phyloP scores from a whole-genome alignment of 805 yeast species.

The Suhomyces xylopsoci region DNA sequence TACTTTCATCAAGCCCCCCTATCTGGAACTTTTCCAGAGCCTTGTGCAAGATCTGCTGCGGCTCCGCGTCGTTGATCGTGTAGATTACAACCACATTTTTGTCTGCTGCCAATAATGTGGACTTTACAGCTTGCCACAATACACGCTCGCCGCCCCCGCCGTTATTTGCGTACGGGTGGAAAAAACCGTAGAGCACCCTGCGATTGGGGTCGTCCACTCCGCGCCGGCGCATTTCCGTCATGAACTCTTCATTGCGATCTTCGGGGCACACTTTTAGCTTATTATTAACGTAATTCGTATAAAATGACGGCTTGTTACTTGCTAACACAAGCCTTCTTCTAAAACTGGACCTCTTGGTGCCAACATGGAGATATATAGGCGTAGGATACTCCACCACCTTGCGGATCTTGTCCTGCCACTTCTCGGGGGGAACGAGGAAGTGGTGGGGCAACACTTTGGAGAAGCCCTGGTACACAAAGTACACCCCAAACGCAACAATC shows the following conservation, averaged over 20 bases:
- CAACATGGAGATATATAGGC: constrained; percentile 36
- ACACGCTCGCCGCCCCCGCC: constrained; percentile 99
- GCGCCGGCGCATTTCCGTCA: constrained; percentile 26
- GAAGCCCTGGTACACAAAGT: constrained; percentile 17
- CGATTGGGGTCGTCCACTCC: constrained; percentile 38
- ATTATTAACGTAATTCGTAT: constrained; percentile 36
- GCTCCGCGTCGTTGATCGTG: constrained; percentile 61
- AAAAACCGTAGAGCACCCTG: constrained; percentile 66
- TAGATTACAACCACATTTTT: constrained; percentile 65
- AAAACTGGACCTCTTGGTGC: constrained; percentile 36
- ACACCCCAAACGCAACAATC: constrained; percentile 8
- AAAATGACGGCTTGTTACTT: constrained; percentile 33
- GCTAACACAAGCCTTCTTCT: constrained; percentile 38
- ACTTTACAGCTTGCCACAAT: constrained; percentile 86
- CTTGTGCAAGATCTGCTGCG: constrained; percentile 47
- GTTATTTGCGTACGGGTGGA: constrained; percentile 94
- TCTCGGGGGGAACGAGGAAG: constrained; percentile 37
- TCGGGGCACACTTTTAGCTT: constrained; percentile 31
- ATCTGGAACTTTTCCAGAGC: constrained; percentile 58
- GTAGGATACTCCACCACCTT: constrained; percentile 30
- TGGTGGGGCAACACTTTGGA: constrained; percentile 29
- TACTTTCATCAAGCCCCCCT: constrained; percentile 36
- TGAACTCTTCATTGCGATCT: constrained; percentile 26
- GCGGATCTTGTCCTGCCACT: constrained; percentile 35
- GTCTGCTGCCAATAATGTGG: constrained; percentile 52